Conservation (phyloP, 179 eudicot genomes). For the Corrigiola litoralis region DNA sequence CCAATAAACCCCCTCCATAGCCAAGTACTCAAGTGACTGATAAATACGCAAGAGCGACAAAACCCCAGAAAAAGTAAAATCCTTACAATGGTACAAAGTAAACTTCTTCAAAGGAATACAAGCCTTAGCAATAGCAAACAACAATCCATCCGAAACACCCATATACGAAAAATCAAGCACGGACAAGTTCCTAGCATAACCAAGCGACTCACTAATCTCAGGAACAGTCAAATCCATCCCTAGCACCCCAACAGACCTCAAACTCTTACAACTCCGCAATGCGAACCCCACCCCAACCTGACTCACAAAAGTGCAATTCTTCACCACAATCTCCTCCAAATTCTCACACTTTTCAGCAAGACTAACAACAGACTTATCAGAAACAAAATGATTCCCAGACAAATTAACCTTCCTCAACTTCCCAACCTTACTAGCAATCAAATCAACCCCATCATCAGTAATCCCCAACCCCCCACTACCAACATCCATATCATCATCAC, state of each 20-base stretch:
- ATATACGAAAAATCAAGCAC: slow-evolving; percentile 41
- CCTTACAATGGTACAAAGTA: slow-evolving; percentile 30
- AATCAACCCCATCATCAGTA: slow-evolving; percentile 44
- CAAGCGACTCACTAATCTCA: slow-evolving; percentile 24
- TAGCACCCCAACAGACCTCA: slow-evolving; percentile 30
- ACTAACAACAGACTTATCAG: slow-evolving; percentile 37
- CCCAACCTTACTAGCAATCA: slow-evolving; percentile 33
- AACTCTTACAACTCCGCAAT: slow-evolving; percentile 20
- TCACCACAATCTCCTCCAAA: slow-evolving; percentile 43
- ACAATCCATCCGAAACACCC: slow-evolving; percentile 44
- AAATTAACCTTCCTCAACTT: slow-evolving; percentile 38
- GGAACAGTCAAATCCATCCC: slow-evolving; percentile 31
- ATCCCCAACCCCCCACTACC: slow-evolving; percentile 27
- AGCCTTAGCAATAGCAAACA: slow-evolving; percentile 37
- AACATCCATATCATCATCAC: slow-evolving; percentile 13
- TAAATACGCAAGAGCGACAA: slow-evolving; percentile 30
- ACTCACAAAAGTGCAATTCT: slow-evolving; percentile 41
- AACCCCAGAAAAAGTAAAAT: slow-evolving; percentile 38
- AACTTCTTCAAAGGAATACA: slow-evolving; percentile 44
- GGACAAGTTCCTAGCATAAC: slow-evolving; percentile 30
- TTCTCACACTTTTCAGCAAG: slow-evolving; percentile 32
- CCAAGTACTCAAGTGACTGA: slow-evolving; percentile 36
- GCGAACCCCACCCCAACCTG: slow-evolving; percentile 32
- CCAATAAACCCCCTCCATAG: slow-evolving; percentile 35
- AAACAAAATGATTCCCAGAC: slow-evolving; percentile 37